phyloP scores from a whole-genome alignment of 495 filamentous ascomycete genomes.

The Penicillium diatomitis region DNA sequence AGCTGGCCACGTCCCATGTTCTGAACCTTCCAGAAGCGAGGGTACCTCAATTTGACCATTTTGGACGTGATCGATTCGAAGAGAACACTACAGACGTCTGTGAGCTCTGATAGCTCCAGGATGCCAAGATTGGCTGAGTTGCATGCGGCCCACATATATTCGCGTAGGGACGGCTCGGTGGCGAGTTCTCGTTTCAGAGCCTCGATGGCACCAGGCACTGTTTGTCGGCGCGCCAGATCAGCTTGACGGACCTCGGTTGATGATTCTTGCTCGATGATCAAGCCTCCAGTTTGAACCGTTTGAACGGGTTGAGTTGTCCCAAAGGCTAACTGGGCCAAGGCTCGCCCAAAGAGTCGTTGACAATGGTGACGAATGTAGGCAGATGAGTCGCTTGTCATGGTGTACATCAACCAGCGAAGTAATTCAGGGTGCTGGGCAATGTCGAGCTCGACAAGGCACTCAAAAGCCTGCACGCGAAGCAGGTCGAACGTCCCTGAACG shows the following conservation, averaged over 20 bases:
- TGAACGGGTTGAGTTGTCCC: conserved; percentile 42
- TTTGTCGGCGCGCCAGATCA: conserved; percentile 60
- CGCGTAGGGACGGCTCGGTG: conserved; percentile 50
- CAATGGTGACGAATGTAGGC: conserved; percentile 67
- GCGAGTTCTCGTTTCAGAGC: conserved; percentile 66
- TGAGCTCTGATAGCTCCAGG: conserved; percentile 64
- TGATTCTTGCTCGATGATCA: conserved; percentile 75
- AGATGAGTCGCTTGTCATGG: conserved; percentile 68
- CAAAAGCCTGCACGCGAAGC: conserved; percentile 75
- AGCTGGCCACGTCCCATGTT: conserved; percentile 47
- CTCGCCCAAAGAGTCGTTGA: conserved; percentile 56
- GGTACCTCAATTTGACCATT: conserved; percentile 54
- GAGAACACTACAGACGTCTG: conserved; percentile 67
- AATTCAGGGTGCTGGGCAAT: conserved; percentile 53
- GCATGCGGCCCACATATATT: conserved; percentile 70
- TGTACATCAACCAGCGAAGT: conserved; percentile 59
- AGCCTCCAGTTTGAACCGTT: conserved; percentile 39
- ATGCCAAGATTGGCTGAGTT: conserved; percentile 56
- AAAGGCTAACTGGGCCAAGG: conserved; percentile 72
- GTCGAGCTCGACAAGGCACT: conserved; percentile 70
- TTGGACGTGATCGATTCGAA: conserved; percentile 58
- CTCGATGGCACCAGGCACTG: conserved; percentile 64
- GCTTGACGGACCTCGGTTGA: conserved; percentile 59
- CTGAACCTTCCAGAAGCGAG: conserved; percentile 59
- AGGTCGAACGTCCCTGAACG: conserved; percentile 67